Evolutionary conservation across 139 green algal species (phyloP), one percentile per base, ranked within the genome.

Genomic region (Coelastrella sp.): DNA sequence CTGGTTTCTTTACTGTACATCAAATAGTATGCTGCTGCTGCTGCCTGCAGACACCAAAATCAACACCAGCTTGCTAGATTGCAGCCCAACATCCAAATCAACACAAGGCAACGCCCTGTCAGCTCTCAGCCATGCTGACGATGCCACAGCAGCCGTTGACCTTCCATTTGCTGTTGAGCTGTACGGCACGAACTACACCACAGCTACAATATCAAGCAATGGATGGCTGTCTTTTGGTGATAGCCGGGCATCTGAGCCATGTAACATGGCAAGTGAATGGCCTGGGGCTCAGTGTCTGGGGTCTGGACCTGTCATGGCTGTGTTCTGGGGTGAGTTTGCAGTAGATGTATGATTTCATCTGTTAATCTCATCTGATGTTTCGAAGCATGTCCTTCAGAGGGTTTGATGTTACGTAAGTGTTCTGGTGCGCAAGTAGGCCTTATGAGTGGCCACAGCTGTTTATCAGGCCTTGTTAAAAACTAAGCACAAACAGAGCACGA

Each of bases 191-290:
- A 19, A n/a, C 7, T 88, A 88, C 83, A 88, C 5, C 19, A 80
- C 66, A 71, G 83, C 83, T 14, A 88, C 83, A 73, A 17, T 88
- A 16, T 88, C 83, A 4, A 88, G 83, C 83, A 88, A 88, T 32
- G 83, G 83, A 17, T 88, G 83, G 83, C 68, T 88, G 56, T 88
- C 83, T 22, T 58, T 88, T 66, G 83, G 83, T 3, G 19, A 22
- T 68, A 71, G 54, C 13, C 19, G 7, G 8, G 66, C 83, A 4
- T 4, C 5, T 57, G 83, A 88, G 19, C 20, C 32, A 13, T 88
- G 83, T 54, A 88, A 65, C 16, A 8, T 88, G 17, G 83, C 77
- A 8, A 80, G 10, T 11, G 7, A 16, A 5, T 88, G 83, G 83
- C 83, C 83, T 0, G 77, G 58, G 4, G 83, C n/a, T 5, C 68